Evolutionary conservation across 2,329 filamentous ascomycete species (phyloP), one percentile per base, ranked within the genome.

Genomic region (Drechslerella coelobrocha): DNA sequence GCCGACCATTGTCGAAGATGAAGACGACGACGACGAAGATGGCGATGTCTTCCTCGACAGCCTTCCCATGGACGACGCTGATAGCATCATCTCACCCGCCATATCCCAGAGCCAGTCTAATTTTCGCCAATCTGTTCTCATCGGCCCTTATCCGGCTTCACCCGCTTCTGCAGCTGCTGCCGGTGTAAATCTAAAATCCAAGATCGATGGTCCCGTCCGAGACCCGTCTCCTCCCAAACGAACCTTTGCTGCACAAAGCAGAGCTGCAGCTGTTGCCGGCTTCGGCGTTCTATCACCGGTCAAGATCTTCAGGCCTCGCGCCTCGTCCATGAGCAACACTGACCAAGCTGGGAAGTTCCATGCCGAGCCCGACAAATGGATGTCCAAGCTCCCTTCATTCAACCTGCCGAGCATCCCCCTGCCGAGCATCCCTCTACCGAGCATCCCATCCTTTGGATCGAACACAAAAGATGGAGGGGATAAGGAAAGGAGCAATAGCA

Each of bases 71-170:
- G 62, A 69, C n/a, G 74, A 75, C 39, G 75, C 69, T 0, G 73
- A 72, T 17, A 72, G 71, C 41, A 59, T 76, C 26, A 69, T 75
- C 43, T 66, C 73, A 5, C 74, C 74, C n/a, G 63, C 74, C 23
- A 75, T 75, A 48, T 75, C 75, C n/a, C 54, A 71, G 45, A 71
- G 61, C 19, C 75, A 75, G 29, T 73, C 71, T 7, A 73, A 63
- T 8, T 61, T 51, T 51, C 63, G 53, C 26, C 51, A 61, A 9
- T 53, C 63, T 5, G 31, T 56, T 14, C 9, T 56, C 23, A 43
- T 55, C 41, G 41, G 55, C 8, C n/a, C n/a, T n/a, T n/a, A n/a
- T n/a, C n/a, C n/a, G n/a, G n/a, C n/a, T n/a, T 5, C 50, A n/a
- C 61, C n/a, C 37, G 31, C 14, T 37, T n/a, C 43, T 17, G 23